A percentile compares a stretch with the other conserved stretches of the same genome.
Evolutionary conservation across 768 basidiomycete species (phyloP).

Genomic region (Boletus sp.): DNA sequence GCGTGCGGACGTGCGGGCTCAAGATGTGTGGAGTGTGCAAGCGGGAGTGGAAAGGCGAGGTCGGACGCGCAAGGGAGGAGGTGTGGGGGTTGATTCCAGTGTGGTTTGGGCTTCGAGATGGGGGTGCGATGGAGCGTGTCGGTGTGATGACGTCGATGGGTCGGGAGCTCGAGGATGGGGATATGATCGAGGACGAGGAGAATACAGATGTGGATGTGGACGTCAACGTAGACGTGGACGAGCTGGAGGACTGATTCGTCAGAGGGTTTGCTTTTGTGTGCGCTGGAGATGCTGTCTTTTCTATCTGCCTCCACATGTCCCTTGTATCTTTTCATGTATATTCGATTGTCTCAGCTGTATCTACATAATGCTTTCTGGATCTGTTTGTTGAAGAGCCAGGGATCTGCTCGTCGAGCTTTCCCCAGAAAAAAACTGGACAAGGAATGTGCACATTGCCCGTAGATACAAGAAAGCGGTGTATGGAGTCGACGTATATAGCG

Average conservation of each 20-base stretch:
- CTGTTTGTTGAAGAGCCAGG: background rate
- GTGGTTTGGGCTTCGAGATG: conserved; percentile 57
- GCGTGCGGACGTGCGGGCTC: conserved; percentile 50
- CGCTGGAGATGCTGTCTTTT: conserved; percentile 16
- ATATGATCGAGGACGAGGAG: conserved; percentile 3
- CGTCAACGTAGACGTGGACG: conserved; percentile 16
- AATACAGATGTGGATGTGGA: conserved; percentile 10
- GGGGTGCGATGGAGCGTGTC: conserved; percentile 1
- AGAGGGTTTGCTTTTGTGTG: background rate
- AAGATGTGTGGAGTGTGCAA: conserved; percentile 53
- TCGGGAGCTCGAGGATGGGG: background rate
- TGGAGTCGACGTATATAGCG: conserved; percentile 10
- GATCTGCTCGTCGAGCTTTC: no score
- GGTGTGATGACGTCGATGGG: background rate
- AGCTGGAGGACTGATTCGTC: conserved; percentile 10
- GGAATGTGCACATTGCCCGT: background rate
- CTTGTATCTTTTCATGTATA: background rate
- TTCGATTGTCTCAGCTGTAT: conserved; percentile 12
- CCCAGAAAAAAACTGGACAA: background rate
- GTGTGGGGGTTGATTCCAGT: conserved; percentile 60
- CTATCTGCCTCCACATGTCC: background rate
- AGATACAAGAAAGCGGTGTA: conserved; percentile 16
- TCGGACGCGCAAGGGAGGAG: conserved; percentile 50
- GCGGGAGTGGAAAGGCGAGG: conserved; percentile 43
- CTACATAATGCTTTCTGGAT: conserved; percentile 12